These are phyloP conservation scores for Penicillium pancosmium DNA, from an alignment of 495 filamentous ascomycete species.

Conservation along the genomic window DNA sequence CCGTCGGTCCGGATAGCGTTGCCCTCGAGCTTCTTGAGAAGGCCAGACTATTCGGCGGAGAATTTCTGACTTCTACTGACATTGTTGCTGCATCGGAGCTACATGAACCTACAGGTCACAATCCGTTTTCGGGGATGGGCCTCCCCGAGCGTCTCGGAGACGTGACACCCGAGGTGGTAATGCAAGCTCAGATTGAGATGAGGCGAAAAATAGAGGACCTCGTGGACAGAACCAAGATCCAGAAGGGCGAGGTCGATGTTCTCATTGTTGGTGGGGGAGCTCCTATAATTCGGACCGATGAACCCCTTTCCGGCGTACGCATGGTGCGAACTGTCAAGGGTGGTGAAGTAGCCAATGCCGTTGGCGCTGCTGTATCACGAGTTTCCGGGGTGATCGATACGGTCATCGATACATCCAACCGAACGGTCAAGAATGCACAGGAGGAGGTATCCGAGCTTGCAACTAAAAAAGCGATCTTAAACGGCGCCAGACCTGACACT, in stretches of 20 bases:
- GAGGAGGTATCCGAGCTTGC: slow-evolving; percentile 40
- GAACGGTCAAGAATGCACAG: slow-evolving; percentile 35
- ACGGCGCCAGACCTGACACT: slow-evolving; percentile 34
- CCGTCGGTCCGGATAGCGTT: slow-evolving; percentile 59
- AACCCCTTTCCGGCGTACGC: slow-evolving; percentile 23
- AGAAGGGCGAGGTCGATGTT: slow-evolving; percentile 36
- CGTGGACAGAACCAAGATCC: slow-evolving; percentile 30
- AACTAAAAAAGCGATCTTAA: slow-evolving; percentile 40
- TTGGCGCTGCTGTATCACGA: slow-evolving; percentile 55
- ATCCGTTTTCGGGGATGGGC: slow-evolving; percentile 20
- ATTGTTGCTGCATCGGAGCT: slow-evolving; percentile 42
- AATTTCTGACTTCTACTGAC: slow-evolving; percentile 53
- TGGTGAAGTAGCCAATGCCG: slow-evolving; percentile 56
- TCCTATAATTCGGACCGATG: slow-evolving; percentile 21
- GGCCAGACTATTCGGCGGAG: slow-evolving; percentile 53
- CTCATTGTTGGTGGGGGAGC: slow-evolving; percentile 34
- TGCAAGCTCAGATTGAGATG: slow-evolving; percentile 16
- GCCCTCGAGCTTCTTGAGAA: slow-evolving; percentile 54
- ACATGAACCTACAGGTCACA: slow-evolving; percentile 19
- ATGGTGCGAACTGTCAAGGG: slow-evolving; percentile 20
- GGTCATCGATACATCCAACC: slow-evolving; percentile 41
- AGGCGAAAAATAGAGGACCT: slow-evolving; percentile 23
- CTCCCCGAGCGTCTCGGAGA: slow-evolving; percentile 8
- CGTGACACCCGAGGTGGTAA: slow-evolving; percentile 15
- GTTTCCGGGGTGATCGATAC: slow-evolving; percentile 39